phyloP scores from a whole-genome alignment of 192 early-diverging fungal genomes.

The Rhizophagus clarus region DNA sequence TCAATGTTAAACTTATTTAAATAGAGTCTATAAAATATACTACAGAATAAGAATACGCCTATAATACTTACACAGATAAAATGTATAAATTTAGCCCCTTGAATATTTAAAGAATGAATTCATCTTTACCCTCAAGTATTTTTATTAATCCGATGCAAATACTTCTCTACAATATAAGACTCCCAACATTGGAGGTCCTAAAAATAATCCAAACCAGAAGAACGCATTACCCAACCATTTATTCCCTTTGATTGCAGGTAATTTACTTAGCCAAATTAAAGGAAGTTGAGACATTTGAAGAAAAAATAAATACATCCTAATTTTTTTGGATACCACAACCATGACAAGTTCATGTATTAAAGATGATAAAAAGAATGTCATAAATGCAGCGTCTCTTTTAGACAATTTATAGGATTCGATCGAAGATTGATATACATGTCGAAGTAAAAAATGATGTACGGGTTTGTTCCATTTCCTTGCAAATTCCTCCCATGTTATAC shows the following conservation, averaged over 20 bases:
- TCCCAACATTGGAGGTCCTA: slow-evolving; percentile 79
- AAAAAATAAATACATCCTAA: slow-evolving; percentile 78
- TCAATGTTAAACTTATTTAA: too few species aligned
- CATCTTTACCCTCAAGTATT: too few species aligned
- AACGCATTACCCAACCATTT: slow-evolving; percentile 75
- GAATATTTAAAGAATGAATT: too few species aligned
- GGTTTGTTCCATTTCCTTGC: slow-evolving; percentile 98
- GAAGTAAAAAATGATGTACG: slow-evolving; percentile 88
- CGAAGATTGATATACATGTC: slow-evolving; percentile 86
- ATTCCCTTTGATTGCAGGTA: slow-evolving; percentile 59
- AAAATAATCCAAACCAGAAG: slow-evolving; percentile 93
- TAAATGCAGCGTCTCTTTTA: slow-evolving; percentile 68
- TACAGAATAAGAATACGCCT: too few species aligned
- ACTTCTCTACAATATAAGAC: slow-evolving; percentile 67
- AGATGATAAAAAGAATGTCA: slow-evolving; percentile 81
- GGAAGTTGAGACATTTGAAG: slow-evolving; percentile 93
- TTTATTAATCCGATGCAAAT: background rate
- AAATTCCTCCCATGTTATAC: slow-evolving; percentile 87
- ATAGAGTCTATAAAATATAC: too few species aligned
- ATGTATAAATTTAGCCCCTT: too few species aligned
- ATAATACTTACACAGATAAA: too few species aligned
- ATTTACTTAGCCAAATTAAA: slow-evolving; percentile 70
- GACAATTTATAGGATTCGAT: slow-evolving; percentile 72
- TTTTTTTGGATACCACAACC: slow-evolving; percentile 61
- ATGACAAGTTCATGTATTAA: slow-evolving; percentile 84